A percentile compares a stretch with the other conserved stretches of the same genome.
Evolutionary conservation across 805 yeast species (phyloP).

Genomic region (Metschnikowia lochheadii): DNA sequence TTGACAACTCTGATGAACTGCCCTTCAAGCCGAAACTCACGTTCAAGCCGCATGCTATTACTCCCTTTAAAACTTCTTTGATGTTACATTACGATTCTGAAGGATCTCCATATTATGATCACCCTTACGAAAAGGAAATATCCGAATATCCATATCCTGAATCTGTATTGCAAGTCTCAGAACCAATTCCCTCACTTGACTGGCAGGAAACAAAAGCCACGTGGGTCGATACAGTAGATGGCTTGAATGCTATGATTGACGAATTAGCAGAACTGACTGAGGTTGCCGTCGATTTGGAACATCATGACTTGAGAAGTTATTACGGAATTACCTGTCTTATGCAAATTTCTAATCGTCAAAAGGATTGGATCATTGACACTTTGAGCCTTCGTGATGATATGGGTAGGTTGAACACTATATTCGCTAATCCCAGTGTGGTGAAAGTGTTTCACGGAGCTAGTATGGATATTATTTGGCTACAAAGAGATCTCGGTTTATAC

Average conservation of each 20-base stretch:
- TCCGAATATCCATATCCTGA: conserved; percentile 64
- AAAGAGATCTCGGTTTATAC: conserved; percentile 89
- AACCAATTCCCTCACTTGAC: conserved; percentile 51
- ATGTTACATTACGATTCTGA: conserved; percentile 3
- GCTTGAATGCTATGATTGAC: conserved; percentile 50
- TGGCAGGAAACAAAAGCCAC: conserved; percentile 64
- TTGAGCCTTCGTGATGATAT: conserved; percentile 72
- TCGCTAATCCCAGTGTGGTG: conserved; percentile 73
- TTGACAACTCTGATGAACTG: conserved; percentile 62
- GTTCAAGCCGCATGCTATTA: conserved; percentile 67
- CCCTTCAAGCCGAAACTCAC: conserved; percentile 78
- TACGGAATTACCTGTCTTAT: conserved; percentile 87
- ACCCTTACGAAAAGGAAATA: conserved; percentile 82
- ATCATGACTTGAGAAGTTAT: conserved; percentile 87
- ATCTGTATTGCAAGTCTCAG: conserved; percentile 34
- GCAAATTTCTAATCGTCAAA: conserved; percentile 82
- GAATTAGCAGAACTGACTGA: conserved; percentile 50
- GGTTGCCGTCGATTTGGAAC: conserved; percentile 93
- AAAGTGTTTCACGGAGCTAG: conserved; percentile 95
- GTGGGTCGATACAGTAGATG: conserved; percentile 65
- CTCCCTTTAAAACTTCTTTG: conserved; percentile 51
- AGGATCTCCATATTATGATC: conserved; percentile 40
- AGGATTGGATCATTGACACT: conserved; percentile 87
- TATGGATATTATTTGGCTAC: conserved; percentile 97
- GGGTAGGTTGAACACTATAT: conserved; percentile 60